Base-by-base conservation (phyloP, 306 rosid genomes). In the Castanea sativa region DNA sequence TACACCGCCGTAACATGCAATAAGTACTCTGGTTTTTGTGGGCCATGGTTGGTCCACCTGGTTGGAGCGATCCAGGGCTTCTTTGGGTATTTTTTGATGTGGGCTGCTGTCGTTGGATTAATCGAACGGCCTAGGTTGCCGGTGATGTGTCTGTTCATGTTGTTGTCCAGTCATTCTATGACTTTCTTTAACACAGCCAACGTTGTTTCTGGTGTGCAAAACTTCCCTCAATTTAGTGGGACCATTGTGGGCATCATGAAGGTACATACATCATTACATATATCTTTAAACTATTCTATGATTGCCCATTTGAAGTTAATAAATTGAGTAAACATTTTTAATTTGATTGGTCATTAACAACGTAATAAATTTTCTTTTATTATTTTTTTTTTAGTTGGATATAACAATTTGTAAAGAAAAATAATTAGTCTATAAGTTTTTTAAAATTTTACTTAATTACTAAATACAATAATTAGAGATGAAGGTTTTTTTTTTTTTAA, bases 191-290 rank as follows among this genome's bases (percentile, higher is more conserved):
- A 87, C 69, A 92, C 97, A 0, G 82, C 97, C 5, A 85, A 87
- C 20, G 92, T 90, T 18, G 96, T 94, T 4, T 87, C 91, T 1
- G 92, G 96, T 8, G 86, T 92, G 64, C 89, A 89, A 35, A 92
- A 92, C 74, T 92, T 94, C 73, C 86, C 91, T 0, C 68, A 73
- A 2, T 89, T 88, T 58, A 73, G 94, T 9, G 98, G 97, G 29
- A 94, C 97, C 76, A 92, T 94, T 29, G 92, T 90, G 4, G 98
- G 97, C 10, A 90, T 94, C 68, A 85, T 89, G 90, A 94, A 93
- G 97, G 97, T 90, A 85, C n/a, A 41, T 8, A 7, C 45, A 41
- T 38, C 11, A 38, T 49, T 49, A 10, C 15, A 49, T 49, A 49
- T 49, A 12, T 49, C 16, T 49, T 49, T 49, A 11, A 12, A 1